Conservation (phyloP, 805 yeast genomes). For the Barnettozyma sp. region DNA sequence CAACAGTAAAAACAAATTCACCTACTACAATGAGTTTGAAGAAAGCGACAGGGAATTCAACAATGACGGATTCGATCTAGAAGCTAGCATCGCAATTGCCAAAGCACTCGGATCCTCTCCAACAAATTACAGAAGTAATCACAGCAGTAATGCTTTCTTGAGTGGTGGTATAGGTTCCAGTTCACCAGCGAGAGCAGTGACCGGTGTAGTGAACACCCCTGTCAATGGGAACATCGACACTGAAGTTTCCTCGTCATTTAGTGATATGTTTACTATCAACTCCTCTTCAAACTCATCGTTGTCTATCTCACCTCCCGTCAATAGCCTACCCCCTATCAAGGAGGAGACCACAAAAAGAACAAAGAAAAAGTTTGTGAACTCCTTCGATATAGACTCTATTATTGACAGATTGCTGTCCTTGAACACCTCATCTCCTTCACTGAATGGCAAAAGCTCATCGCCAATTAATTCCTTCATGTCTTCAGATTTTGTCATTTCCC, state of each 20-base stretch:
- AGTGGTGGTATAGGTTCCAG: background rate
- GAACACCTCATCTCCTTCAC: constrained; percentile 11
- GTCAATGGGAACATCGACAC: constrained; percentile 10
- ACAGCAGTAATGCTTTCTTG: too few relatives aligned
- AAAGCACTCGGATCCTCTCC: constrained; percentile 24
- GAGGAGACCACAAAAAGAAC: constrained; percentile 15
- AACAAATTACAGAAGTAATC: background rate
- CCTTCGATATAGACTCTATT: constrained; percentile 51
- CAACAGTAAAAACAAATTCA: constrained; percentile 12
- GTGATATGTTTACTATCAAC: constrained; percentile 23
- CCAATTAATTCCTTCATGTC: constrained; percentile 6
- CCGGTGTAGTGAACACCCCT: constrained; percentile 2
- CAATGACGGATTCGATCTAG: constrained; percentile 24
- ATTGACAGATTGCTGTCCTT: constrained; percentile 50
- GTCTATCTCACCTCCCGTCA: constrained; percentile 21
- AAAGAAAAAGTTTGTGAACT: constrained; percentile 5
- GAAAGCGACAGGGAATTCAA: constrained; percentile 10
- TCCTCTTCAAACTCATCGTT: constrained; percentile 20
- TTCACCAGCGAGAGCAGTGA: constrained; percentile 5
- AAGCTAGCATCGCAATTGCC: constrained; percentile 29
- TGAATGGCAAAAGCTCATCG: constrained; percentile 16
- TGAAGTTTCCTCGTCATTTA: constrained; percentile 24
- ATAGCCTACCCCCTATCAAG: constrained; percentile 19
- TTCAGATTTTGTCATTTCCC: constrained; percentile 19
- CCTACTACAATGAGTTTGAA: constrained; percentile 15